Base-by-base conservation (phyloP, 179 eudicot species). In the Camellia oleifera region DNA sequence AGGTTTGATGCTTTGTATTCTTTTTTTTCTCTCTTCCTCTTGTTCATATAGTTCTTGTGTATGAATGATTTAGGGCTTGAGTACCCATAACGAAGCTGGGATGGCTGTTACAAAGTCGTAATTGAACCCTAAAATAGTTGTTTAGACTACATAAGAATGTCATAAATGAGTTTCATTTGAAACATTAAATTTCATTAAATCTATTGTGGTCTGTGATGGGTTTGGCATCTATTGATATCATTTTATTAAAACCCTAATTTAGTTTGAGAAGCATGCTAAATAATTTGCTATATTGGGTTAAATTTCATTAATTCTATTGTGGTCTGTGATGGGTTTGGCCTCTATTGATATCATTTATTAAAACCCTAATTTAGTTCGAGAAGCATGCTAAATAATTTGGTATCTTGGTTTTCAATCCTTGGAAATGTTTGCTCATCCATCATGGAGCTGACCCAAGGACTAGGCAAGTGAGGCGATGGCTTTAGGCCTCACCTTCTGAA, bases 1-100 rank as follows among this genome's bases (percentile, higher is more conserved):
- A 40, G 65, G 77, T 74, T 56, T 57, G 65, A 40, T 74, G 77
- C 77, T 56, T 74, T 74, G n/a, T 0, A 9, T 48, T 70, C 32
- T 10, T 9, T 56, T 11, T 50, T 44, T 72, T 42, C 61, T 60
- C 0, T 60, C 58, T 54, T 54, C 58, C 64, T 23, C 42, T 20
- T 15, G 23, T 23, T 52, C 61, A 52, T 72, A 2, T 20, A 18
- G 60, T 69, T 69, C 54, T 48, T 46, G 74, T 70, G 32, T 45
- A 46, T 48, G 45, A 17, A 20, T 46, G 48, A n/a, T 52, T 15
- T 20, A 23, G 75, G 44, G 61, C 61, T 52, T 5, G 42, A 72
- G 9, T 23, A 52, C 50, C 61, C 6, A 18, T 56, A 15, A 14
- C 11, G 65, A 74, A 56, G 76, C 2, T 20, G 5, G 18, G 56